Percentiles rank a stretch among this genome's conserved stretches.
Evolutionary conservation across 2,329 filamentous ascomycete genomes (phyloP).

Genomic region (Colletotrichum abscissum): DNA sequence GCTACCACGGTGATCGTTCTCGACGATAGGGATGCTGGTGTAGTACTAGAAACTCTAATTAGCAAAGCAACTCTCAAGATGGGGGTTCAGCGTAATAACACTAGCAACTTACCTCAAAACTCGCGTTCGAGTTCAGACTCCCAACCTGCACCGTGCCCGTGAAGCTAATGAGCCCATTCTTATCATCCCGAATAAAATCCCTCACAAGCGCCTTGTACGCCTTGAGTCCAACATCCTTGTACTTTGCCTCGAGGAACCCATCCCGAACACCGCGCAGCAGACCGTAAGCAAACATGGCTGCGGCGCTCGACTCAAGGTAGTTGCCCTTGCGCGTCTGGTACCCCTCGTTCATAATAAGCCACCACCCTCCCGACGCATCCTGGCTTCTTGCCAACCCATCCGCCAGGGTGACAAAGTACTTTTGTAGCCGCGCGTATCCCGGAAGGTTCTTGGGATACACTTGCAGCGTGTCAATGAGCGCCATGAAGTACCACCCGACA

Average conservation of each 20-base stretch:
- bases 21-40: constrained; percentile 17
- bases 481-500: constrained; percentile 65
- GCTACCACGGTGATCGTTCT: constrained; percentile 18
- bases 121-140: constrained; percentile 59
- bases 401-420: constrained; percentile 54
- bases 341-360: constrained; percentile 64
- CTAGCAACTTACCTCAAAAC: constrained; percentile 55
- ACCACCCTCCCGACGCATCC: constrained; percentile 64
- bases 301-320: constrained; percentile 70
- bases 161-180: constrained; percentile 60
- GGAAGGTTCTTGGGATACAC: constrained; percentile 52
- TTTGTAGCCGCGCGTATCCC: constrained; percentile 48
- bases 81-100: no score
- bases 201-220: constrained; percentile 51
- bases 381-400: constrained; percentile 54
- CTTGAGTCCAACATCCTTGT: constrained; percentile 45
- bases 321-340: constrained; percentile 62
- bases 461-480: constrained; percentile 61
- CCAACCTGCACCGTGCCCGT: constrained; percentile 65
- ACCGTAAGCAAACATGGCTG: constrained; percentile 68
- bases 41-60: constrained; percentile 4
- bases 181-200: constrained; percentile 57
- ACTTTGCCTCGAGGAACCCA: constrained; percentile 52
- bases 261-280: constrained; percentile 53
- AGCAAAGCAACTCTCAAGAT: neutral